Base-by-base conservation (phyloP, 179 eudicot genomes). In the Amaranthus tricolor region DNA sequence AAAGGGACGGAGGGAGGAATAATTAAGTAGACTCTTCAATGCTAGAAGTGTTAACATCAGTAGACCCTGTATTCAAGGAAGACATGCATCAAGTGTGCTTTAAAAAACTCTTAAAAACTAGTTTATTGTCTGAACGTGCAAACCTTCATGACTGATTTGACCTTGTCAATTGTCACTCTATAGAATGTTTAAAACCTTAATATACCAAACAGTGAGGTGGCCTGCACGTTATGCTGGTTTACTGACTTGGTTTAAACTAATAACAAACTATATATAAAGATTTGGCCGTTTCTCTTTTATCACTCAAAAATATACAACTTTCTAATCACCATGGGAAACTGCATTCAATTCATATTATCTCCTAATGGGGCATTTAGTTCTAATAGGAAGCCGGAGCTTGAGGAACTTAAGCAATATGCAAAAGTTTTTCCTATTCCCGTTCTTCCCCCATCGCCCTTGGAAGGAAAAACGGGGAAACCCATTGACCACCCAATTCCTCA, bases 241-340 rank as follows among this genome's bases (percentile, higher is more conserved):
- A 14, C 44, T 53, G 9, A 61, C 58, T 49, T 61, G 66, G 45
- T 55, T 48, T 62, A 70, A 75, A 49, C 51, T 54, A 21, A 24
- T 24, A 62, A 14, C 62, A 49, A 53, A 62, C 61, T 15, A 63
- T 81, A 80, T 82, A 70, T 54, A 49, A 44, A 48, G 17, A 40
- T 63, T 9, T 14, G 24, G 45, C 24, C n/a, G 65, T 57, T 70
- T 48, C 43, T 49, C 16, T 57, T n/a, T 20, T 51, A 21, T 64
- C 70, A 45, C 73, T 31, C 71, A 58, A 31, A 31, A 31, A 51
- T 73, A 17, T 56, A 15, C 40, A 8, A 12, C n/a, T 60, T 40
- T 48, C 59, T 49, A 66, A 20, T 44, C 68, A 76, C 64, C 61
- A 88, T 88, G 94, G 89, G 89, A 17, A 85, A 83, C 81, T 82